Base-by-base conservation (phyloP, 352 stramenopile genomes). In the Phytophthora hybrid region DNA sequence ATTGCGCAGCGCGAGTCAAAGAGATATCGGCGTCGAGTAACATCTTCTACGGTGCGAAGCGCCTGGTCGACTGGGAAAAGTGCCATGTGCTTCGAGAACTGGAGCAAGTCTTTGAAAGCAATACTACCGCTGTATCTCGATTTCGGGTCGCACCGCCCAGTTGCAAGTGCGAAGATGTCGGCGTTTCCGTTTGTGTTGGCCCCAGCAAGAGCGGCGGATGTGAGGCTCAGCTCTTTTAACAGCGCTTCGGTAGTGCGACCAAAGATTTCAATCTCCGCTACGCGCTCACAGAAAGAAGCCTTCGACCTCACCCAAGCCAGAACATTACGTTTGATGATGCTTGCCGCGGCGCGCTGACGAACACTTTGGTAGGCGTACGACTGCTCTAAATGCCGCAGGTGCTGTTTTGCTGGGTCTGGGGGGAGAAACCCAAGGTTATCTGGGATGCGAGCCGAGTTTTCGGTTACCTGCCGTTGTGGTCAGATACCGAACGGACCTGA, bases 41-140 rank as follows among this genome's bases (percentile, higher is more conserved):
- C 74, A 34, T 82, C 79, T n/a, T 88, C 80, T 11, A 92, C 75
- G 9, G 76, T 74, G 0, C 87, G 82, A 11, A 93, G 58, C 10
- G 84, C 87, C 26, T 93, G 80, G 55, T 93, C 87, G 1, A 93
- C 80, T 1, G 87, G 79, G 47, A 88, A 92, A 31, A 92, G 63
- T 18, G 84, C 84, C 44, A 93, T 69, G 74, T 93, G 81, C 63
- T 92, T 91, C 26, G 83, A 82, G 52, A 89, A 93, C 4, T 82
- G 80, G 59, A 92, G 85, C 5, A 93, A 64, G 31, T 92, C 81
- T 13, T 65, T 73, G 47, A 93, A 90, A 8, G 76, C 74, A 21
- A 93, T 92, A 44, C 66, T 79, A 16, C 63, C 62, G 18, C 46
- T 65, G 66, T 66, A 74, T 58, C 67, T 63, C 0, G 68, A 64